These are phyloP conservation scores for Digitaria exilis DNA, from an alignment of 202 grass and related monocot species.

Conservation along the genomic window DNA sequence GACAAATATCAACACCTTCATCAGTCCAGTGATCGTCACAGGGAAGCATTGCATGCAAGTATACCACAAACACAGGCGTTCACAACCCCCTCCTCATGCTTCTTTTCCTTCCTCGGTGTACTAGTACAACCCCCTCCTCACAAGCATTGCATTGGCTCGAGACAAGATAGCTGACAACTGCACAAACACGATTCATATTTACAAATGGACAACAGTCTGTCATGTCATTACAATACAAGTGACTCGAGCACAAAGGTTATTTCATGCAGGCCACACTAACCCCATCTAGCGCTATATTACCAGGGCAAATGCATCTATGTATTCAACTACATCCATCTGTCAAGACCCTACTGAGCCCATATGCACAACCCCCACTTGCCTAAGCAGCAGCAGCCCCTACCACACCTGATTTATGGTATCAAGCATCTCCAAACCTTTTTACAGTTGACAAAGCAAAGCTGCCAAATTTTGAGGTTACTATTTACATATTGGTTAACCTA, in stretches of 20 bases:
- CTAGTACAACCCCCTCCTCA: no score
- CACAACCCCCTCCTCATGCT: no score
- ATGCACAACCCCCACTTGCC: slow-evolving; percentile 65
- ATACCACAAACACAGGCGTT: no score
- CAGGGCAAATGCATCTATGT: slow-evolving; percentile 51
- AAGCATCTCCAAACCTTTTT: slow-evolving; percentile 61
- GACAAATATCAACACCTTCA: no score
- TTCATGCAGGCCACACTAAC: slow-evolving; percentile 31
- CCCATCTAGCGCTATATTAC: slow-evolving; percentile 52
- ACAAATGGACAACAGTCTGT: slow-evolving; percentile 39
- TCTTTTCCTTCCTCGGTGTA: no score
- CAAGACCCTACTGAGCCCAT: slow-evolving; percentile 25
- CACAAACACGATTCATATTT: slow-evolving; percentile 48
- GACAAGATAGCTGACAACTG: slow-evolving; percentile 20
- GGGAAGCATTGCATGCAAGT: no score
- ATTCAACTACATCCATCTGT: slow-evolving; percentile 45
- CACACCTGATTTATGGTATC: slow-evolving; percentile 78
- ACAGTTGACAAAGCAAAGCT: slow-evolving; percentile 60
- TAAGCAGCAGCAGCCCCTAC: slow-evolving; percentile 45
- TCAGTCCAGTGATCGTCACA: no score
- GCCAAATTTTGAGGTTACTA: slow-evolving; percentile 61
- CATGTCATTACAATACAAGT: slow-evolving; percentile 39
- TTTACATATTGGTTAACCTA: slow-evolving; percentile 89
- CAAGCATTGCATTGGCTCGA: background rate
- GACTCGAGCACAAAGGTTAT: slow-evolving; percentile 7